Evolutionary conservation across 1,284 basidiomycete species (phyloP), one percentile per base, ranked within the genome.

Genomic region (Blastosporella zonata): DNA sequence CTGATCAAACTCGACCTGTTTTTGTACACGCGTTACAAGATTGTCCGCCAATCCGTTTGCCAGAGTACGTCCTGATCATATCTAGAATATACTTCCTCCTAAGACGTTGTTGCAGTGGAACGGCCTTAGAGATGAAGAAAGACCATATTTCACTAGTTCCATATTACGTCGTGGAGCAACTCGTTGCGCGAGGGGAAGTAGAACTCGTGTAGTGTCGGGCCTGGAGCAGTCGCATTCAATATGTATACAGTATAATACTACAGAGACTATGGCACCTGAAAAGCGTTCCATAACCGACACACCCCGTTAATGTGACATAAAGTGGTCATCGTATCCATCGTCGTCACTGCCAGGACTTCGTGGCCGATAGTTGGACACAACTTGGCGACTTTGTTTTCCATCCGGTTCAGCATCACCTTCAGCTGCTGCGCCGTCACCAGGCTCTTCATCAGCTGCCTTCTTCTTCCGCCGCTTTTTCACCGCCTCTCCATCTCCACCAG

Each of bases 21-120:
- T 87, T 95, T 60, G 83, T 88, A 1, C 88, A 85, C 62, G 90
- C 90, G 9, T 73, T 83, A 15, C 71, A 77, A 46, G 74, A 78
- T 44, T 90, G 90, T 65, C 82, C 84, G 1, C 81, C 81, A 6
- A 77, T 92, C 39, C 70, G 72, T 25, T 67, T 93, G 15, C 85
- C 85, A 29, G 84, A 90, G 92, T 94, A 59, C 45, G 81, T 71
- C 6, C 17, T 33, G 22, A 36, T 40, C 10, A 37, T 37, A 29
- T 36, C 20, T 27, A 8, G 9, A 37, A 20, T 18, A 23, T 45
- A 2, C 17, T 20, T 6, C 12, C 33, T 10, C 35, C 29, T 18
- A 20, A 31, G 40, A 53, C 37, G 46, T 34, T 41, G 25, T 33
- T n/a, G 31, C 59, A 90, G 87, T 56, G 84, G 84, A 12, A 74